A percentile compares a stretch with the other conserved stretches of the same genome.
These are phyloP conservation scores for Coemansia furcata DNA, from an alignment of 192 early-diverging fungal genomes.

Conservation along the genomic window DNA sequence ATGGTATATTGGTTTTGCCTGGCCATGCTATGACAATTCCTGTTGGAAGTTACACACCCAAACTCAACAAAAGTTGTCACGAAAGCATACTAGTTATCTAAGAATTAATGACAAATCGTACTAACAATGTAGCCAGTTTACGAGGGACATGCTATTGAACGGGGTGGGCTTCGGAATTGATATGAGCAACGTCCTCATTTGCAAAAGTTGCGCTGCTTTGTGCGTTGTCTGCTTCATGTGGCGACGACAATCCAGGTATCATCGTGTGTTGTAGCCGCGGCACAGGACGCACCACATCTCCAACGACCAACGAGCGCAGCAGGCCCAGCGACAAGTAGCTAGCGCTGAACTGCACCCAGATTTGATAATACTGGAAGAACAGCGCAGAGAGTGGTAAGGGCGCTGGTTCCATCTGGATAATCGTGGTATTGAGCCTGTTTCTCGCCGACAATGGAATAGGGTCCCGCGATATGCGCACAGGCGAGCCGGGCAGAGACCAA, in stretches of 20 bases:
- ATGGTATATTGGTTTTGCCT: too few relatives aligned
- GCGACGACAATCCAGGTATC: slow-evolving; percentile 57
- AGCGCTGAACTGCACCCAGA: slow-evolving; percentile 73
- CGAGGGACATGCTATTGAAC: not conserved
- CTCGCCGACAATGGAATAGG: slow-evolving; percentile 43
- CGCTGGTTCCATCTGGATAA: slow-evolving; percentile 57
- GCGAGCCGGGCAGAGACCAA: slow-evolving; percentile 40
- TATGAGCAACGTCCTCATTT: not conserved
- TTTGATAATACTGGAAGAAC: slow-evolving; percentile 90
- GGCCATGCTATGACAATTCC: too few relatives aligned
- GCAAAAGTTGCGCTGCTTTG: not conserved
- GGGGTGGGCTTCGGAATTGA: not conserved
- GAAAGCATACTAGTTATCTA: not conserved
- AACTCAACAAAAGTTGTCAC: too few relatives aligned
- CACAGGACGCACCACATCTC: slow-evolving; percentile 76
- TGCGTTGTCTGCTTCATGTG: not conserved
- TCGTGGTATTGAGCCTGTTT: slow-evolving; percentile 37
- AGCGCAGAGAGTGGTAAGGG: slow-evolving; percentile 74
- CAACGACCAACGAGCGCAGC: slow-evolving; percentile 72
- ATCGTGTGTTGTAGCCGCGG: slow-evolving; percentile 78
- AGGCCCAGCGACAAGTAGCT: slow-evolving; percentile 79
- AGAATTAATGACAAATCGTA: not conserved
- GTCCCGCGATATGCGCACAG: slow-evolving; percentile 42
- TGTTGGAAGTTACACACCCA: too few relatives aligned
- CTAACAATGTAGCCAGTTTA: not conserved